Evolutionary conservation across 2,329 filamentous ascomycete species (phyloP), one percentile per base, ranked within the genome.

Genomic region (Microcyclosporella mali): DNA sequence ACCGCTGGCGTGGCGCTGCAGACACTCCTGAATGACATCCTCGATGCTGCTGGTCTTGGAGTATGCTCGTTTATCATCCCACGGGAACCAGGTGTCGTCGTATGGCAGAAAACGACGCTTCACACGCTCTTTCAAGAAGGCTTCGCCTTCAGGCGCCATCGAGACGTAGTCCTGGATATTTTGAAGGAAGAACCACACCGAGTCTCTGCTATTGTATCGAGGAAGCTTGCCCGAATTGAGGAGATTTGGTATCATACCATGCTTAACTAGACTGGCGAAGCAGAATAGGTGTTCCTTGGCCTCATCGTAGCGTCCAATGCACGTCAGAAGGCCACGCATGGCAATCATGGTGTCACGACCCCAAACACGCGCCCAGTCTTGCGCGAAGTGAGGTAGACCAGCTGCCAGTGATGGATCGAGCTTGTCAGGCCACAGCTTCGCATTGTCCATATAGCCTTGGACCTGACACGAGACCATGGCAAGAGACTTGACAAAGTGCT

Each of bases 331-430:
- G 33, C 92, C 92, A 38, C 92, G 84, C 31, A 95, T 78, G 11
- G 92, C 92, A 51, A 98, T 98, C 65, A 95, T 97, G 10, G 95
- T 88, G 64, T 98, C 92, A 43, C 92, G 83, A 6, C 94, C 92
- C 92, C 92, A 98, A 66, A 90, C 95, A 56, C 92, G 79, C 37
- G 90, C 89, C 89, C 92, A 98, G 56, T 88, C 84, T 7, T 86
- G 84, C 0, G 92, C 79, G 61, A 98, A 98, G 66, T 98, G 92
- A 28, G 92, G 92, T 35, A 98, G 70, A 12, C 92, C 92, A 25
- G 92, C 92, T 14, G 92, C 90, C 55, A 98, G 74, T 37, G 85
- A 90, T 1, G 90, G 87, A 1, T 95, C 88, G 15, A 78, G 71
- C 63, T 87, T 90, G 52, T 82, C 77, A 0, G 92, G 90, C 76